phyloP scores from a whole-genome alignment of 2,329 filamentous ascomycete species.

The Pseudogymnoascus sp. region DNA sequence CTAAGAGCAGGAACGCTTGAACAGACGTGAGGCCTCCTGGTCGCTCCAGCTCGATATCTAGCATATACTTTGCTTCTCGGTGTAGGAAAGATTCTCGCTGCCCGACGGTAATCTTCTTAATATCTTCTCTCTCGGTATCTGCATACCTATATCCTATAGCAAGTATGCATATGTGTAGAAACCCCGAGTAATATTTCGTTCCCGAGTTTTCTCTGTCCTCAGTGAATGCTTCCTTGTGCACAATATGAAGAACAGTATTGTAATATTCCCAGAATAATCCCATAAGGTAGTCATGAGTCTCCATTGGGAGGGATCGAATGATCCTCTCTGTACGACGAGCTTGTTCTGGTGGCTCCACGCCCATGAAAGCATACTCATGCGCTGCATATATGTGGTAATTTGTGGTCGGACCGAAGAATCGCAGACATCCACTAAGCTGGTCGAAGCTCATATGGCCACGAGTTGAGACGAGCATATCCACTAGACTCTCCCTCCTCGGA shows the following conservation, averaged over 20 bases:
- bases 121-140: slow-evolving; percentile 43
- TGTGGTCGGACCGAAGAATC: slow-evolving; percentile 49
- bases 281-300: slow-evolving; percentile 49
- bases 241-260: slow-evolving; percentile 43
- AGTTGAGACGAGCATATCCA: slow-evolving; percentile 44
- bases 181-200: slow-evolving; percentile 45
- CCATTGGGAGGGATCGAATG: slow-evolving; percentile 39
- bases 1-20: slow-evolving; percentile 45
- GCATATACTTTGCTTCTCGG: slow-evolving; percentile 48
- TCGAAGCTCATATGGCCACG: slow-evolving; percentile 47
- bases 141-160: slow-evolving; percentile 48
- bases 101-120: slow-evolving; percentile 41
- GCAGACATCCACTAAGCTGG: slow-evolving; percentile 43
- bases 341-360: slow-evolving; percentile 40
- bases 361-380: slow-evolving; percentile 30
- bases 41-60: slow-evolving; percentile 47
- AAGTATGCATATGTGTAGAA: slow-evolving; percentile 46
- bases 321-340: slow-evolving; percentile 42
- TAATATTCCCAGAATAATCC: slow-evolving; percentile 47
- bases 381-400: slow-evolving; percentile 47
- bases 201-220: slow-evolving; percentile 41
- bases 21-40: slow-evolving; percentile 48
- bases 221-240: slow-evolving; percentile 46
- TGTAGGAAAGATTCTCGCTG: slow-evolving; percentile 47
- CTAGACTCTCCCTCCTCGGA: slow-evolving; percentile 42